These are phyloP conservation scores for Xylaria sp. DNA, from an alignment of 2,329 filamentous ascomycete species.

Conservation along the genomic window DNA sequence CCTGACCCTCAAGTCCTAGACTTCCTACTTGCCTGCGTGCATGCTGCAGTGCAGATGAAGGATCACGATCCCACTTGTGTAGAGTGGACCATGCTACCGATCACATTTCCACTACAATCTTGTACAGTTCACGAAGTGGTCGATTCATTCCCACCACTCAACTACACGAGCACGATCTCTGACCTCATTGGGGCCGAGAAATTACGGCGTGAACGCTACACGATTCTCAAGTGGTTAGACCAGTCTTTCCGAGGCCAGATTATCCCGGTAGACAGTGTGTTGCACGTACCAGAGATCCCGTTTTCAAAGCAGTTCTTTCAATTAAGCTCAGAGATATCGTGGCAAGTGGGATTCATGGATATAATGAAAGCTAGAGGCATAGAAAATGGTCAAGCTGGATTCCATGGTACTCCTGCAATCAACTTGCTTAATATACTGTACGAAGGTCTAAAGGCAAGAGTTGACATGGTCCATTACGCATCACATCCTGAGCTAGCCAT, in stretches of 20 bases:
- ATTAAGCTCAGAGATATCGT: background rate
- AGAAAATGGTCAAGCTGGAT: background rate
- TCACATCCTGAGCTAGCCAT: constrained; percentile 6
- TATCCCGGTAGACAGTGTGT: background rate
- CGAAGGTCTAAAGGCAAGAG: background rate
- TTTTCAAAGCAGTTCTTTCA: background rate
- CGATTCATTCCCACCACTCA: constrained; percentile 6
- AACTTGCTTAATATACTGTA: constrained; percentile 14
- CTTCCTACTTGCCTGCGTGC: constrained; percentile 12
- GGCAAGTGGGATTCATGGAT: background rate
- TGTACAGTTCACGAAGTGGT: background rate
- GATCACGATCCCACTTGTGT: background rate
- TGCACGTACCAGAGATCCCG: background rate
- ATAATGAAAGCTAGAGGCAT: background rate
- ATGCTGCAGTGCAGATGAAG: background rate
- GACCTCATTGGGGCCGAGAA: background rate
- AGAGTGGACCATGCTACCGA: background rate
- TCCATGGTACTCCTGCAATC: constrained; percentile 15
- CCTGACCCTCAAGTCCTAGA: constrained; percentile 1
- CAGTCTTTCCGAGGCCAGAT: background rate
- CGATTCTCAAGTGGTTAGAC: background rate
- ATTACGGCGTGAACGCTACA: background rate
- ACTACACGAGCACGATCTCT: background rate
- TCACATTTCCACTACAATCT: background rate
- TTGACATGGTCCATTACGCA: background rate